Base-by-base conservation (phyloP, 306 rosid genomes). In the Inga laurina region DNA sequence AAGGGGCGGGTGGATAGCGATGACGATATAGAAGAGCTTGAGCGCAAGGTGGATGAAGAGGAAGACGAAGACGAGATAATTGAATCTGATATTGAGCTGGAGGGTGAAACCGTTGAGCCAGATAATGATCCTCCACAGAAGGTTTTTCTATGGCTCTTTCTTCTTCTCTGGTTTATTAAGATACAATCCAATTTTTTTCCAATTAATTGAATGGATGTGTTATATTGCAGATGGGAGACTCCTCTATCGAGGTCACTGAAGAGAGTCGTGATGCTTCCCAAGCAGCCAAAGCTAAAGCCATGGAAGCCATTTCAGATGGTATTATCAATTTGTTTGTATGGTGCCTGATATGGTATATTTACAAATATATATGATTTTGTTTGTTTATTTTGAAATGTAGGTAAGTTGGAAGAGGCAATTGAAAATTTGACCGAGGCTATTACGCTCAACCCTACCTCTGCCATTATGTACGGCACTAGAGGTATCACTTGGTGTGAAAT, bases 301-400 rank as follows among this genome's bases (percentile, higher is more conserved):
- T 91, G 85, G 98, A 91, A 84, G 96, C 97, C 21, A 88, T 94
- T 84, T 88, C 91, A 4, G 98, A 91, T 79, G 98, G 98, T 94
- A 84, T 71, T 37, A 19, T 70, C 71, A 16, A 14, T 39, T 44
- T 70, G 13, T 78, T 22, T 59, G 66, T 59, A 10, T 51, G 64
- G 27, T 66, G 37, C 22, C 72, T 54, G 54, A 82, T 73, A 14
- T 64, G 27, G 35, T 61, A 54, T 39, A 39, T n/a, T 14, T 79
- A 66, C 64, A 35, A 59, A 30, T 6, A 1, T 75, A 72, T 78
- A 30, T 34, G 68, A 62, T 48, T 80, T 41, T 24, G 19, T 71
- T 13, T 54, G 30, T 77, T 73, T 30, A 70, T 56, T 81, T 34
- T 85, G 82, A 22, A 68, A 76, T 81, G 82, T 87, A 92, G 97